Evolutionary conservation across 2,329 filamentous ascomycete genomes (phyloP).

Genomic region (Penicillium frequentans): DNA sequence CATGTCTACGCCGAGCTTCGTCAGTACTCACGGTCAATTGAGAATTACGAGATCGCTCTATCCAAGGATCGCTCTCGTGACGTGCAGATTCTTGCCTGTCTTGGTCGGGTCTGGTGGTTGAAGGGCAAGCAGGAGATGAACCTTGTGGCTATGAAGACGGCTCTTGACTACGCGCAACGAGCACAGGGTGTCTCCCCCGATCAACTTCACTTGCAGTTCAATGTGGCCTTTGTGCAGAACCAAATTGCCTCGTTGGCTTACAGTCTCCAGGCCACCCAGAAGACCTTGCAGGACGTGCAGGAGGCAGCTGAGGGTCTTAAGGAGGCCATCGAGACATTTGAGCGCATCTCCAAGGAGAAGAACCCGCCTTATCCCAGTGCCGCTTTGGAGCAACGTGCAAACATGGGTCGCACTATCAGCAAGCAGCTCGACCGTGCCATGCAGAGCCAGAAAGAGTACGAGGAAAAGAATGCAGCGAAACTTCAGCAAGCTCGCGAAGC

Average conservation of each 20-base stretch:
- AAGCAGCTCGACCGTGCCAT: conserved; percentile 86
- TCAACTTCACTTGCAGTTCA: conserved; percentile 92
- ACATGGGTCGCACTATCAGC: conserved; percentile 94
- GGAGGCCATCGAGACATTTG: conserved; percentile 73
- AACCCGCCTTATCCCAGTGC: conserved; percentile 83
- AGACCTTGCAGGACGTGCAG: conserved; percentile 77
- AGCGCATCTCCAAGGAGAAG: conserved; percentile 59
- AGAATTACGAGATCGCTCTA: conserved; percentile 85
- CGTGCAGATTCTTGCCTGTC: conserved; percentile 75
- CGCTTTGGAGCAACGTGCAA: conserved; percentile 91
- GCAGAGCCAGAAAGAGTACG: conserved; percentile 83
- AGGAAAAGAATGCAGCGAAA: conserved; percentile 88
- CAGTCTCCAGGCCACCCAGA: conserved; percentile 70
- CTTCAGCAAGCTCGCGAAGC: conserved; percentile 76
- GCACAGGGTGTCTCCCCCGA: conserved; percentile 77
- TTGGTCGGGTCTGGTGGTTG: conserved; percentile 84
- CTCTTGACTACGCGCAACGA: conserved; percentile 62
- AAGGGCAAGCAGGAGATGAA: conserved; percentile 71
- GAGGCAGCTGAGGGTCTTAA: conserved; percentile 78
- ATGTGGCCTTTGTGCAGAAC: conserved; percentile 95
- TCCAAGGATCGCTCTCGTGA: conserved; percentile 78
- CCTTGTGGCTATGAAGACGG: conserved; percentile 62
- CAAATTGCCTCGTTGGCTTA: conserved; percentile 84
- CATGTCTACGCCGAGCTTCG: conserved; percentile 89
- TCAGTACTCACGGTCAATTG: conserved; percentile 88